Evolutionary conservation across 176 grass and related monocot species (phyloP).

Genomic region (Secale cereale): DNA sequence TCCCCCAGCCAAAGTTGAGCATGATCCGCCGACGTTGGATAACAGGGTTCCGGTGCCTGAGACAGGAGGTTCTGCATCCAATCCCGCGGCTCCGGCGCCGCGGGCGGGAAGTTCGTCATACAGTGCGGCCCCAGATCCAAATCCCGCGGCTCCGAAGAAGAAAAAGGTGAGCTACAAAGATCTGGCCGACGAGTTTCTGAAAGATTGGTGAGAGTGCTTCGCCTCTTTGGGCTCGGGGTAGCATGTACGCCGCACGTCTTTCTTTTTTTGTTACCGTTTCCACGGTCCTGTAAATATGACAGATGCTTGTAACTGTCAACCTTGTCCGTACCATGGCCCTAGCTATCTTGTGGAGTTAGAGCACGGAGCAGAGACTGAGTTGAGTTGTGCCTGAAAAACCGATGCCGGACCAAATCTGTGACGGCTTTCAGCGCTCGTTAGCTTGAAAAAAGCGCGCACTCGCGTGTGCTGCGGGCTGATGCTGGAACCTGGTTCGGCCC

Average conservation of each 20-base stretch:
- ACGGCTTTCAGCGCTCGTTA: too few species aligned
- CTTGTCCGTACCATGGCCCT: too few species aligned
- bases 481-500: too few species aligned
- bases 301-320: slow-evolving; percentile 1
- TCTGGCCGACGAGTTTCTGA: slow-evolving; percentile 63
- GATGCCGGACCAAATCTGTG: too few species aligned
- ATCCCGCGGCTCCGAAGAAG: slow-evolving; percentile 40
- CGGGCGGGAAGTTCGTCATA: slow-evolving; percentile 10
- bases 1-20: background rate
- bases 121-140: background rate
- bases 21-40: slow-evolving; percentile 3
- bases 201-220: slow-evolving; percentile 65
- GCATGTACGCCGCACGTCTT: background rate
- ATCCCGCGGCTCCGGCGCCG: background rate
- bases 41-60: background rate
- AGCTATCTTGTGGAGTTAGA: too few species aligned
- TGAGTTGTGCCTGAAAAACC: too few species aligned
- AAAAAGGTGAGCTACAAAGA: slow-evolving; percentile 97
- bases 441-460: too few species aligned
- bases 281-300: slow-evolving; percentile 11
- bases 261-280: too few species aligned
- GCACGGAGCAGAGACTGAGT: too few species aligned
- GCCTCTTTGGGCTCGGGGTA: too few species aligned
- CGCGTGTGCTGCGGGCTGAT: too few species aligned
- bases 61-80: slow-evolving; percentile 11